A percentile compares a stretch with the other conserved stretches of the same genome.
Conservation (phyloP, 2,329 filamentous ascomycete species). For the Ciborinia camelliae region DNA sequence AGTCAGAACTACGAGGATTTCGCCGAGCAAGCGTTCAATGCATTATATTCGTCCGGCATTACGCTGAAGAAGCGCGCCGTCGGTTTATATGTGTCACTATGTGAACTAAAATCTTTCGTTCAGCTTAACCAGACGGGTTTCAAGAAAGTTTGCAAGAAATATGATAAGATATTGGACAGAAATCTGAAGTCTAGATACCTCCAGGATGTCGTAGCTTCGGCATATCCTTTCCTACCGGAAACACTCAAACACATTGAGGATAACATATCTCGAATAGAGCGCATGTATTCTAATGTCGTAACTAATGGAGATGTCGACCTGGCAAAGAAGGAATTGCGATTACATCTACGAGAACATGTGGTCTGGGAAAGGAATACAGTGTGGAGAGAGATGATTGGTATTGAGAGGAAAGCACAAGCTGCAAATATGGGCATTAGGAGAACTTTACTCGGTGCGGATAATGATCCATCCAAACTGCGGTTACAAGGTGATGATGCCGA, state of each 20-base stretch:
- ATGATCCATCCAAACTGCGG: conserved; percentile 63
- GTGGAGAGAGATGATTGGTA: conserved; percentile 98
- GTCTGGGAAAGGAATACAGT: conserved; percentile 99
- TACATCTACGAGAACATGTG: conserved; percentile 92
- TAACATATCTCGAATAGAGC: conserved; percentile 71
- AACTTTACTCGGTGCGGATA: conserved; percentile 73
- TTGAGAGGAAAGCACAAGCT: conserved; percentile 91
- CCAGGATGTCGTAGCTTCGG: conserved; percentile 66
- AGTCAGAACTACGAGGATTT: conserved; percentile 74
- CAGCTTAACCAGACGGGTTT: conserved; percentile 97
- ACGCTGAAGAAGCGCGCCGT: conserved; percentile 91
- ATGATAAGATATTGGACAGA: conserved; percentile 90
- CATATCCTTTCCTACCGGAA: conserved; percentile 74
- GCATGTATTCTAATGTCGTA: conserved; percentile 75
- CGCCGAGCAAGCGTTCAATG: conserved; percentile 67
- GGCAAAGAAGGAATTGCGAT: conserved; percentile 79
- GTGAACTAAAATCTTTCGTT: conserved; percentile 92
- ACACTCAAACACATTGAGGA: conserved; percentile 70
- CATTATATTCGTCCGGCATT: conserved; percentile 68
- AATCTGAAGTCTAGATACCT: conserved; percentile 77
- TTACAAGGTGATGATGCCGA: conserved; percentile 82
- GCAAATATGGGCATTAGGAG: conserved; percentile 79
- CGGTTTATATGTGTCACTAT: conserved; percentile 83
- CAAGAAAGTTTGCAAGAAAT: conserved; percentile 95
- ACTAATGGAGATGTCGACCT: conserved; percentile 74